Conservation (phyloP, 495 filamentous ascomycete species). For the Penicillium dipodomyicola region DNA sequence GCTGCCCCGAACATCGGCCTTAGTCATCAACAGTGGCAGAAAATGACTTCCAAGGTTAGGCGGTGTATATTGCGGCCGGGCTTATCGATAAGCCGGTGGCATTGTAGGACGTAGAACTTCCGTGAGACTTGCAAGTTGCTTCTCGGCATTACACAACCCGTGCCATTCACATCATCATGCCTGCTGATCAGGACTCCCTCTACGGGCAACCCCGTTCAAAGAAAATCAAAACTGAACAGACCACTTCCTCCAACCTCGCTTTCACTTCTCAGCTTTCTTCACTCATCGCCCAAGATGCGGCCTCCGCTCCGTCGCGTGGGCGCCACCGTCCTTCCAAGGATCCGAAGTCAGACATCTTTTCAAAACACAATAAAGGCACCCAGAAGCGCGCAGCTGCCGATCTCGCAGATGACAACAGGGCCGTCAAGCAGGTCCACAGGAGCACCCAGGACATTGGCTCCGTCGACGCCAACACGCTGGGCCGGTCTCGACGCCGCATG, state of each 20-base stretch:
- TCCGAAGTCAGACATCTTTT: slow-evolving; percentile 68
- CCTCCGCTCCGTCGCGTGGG: slow-evolving; percentile 40
- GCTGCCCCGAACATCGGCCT: slow-evolving; percentile 17
- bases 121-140: background rate
- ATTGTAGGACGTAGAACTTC: background rate
- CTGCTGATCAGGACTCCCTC: slow-evolving; percentile 44
- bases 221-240: slow-evolving; percentile 43
- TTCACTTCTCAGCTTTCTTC: slow-evolving; percentile 78
- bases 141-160: background rate
- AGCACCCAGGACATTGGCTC: slow-evolving; percentile 39
- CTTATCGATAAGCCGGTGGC: slow-evolving; percentile 11
- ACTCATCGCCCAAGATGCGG: slow-evolving; percentile 56
- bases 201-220: slow-evolving; percentile 73
- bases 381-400: slow-evolving; percentile 59
- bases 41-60: background rate
- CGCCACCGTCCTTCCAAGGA: slow-evolving; percentile 64
- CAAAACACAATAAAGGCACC: slow-evolving; percentile 65
- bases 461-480: slow-evolving; percentile 45
- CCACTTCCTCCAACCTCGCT: slow-evolving; percentile 71
- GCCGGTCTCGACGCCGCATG: slow-evolving; percentile 72
- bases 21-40: background rate
- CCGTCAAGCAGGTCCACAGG: slow-evolving; percentile 36
- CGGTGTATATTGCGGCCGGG: background rate
- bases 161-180: slow-evolving; percentile 13
- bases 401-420: slow-evolving; percentile 40